Percentiles rank a stretch among this genome's conserved stretches.
Evolutionary conservation across 2,329 filamentous ascomycete genomes (phyloP).

Genomic region (Diplocarpon rosae): DNA sequence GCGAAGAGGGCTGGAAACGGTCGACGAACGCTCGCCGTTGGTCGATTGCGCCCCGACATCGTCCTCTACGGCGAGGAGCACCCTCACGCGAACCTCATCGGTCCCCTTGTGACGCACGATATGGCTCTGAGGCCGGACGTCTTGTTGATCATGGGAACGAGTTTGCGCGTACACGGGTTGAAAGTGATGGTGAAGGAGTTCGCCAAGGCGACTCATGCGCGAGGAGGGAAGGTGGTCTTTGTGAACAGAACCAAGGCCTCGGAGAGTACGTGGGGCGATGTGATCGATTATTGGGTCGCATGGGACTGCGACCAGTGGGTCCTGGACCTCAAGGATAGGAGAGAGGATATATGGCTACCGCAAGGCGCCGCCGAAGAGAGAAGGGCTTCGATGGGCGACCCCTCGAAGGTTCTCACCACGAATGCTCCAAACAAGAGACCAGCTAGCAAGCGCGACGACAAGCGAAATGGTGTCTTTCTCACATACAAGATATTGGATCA

Average conservation of each 20-base stretch:
- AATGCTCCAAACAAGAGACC: slow-evolving; percentile 11
- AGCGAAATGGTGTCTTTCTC: slow-evolving; percentile 22
- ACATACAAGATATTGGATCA: slow-evolving; percentile 24
- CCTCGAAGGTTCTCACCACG: background rate
- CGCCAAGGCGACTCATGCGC: slow-evolving; percentile 55
- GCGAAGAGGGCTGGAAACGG: slow-evolving; percentile 52
- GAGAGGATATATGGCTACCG: slow-evolving; percentile 25
- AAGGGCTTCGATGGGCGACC: slow-evolving; percentile 7
- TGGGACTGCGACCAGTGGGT: slow-evolving; percentile 72
- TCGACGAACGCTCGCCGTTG: slow-evolving; percentile 55
- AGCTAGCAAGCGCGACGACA: slow-evolving; percentile 22
- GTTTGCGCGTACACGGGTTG: slow-evolving; percentile 58
- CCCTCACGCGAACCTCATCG: slow-evolving; percentile 56
- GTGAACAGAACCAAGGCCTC: slow-evolving; percentile 63
- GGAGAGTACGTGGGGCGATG: slow-evolving; percentile 60
- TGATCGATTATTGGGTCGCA: slow-evolving; percentile 64
- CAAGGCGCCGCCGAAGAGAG: slow-evolving; percentile 14
- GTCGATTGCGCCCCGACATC: slow-evolving; percentile 59
- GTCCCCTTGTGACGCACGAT: slow-evolving; percentile 57
- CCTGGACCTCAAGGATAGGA: slow-evolving; percentile 37
- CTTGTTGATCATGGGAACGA: slow-evolving; percentile 60
- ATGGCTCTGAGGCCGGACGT: slow-evolving; percentile 53
- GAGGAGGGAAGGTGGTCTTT: slow-evolving; percentile 58
- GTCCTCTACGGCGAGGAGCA: slow-evolving; percentile 67
- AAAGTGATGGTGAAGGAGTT: slow-evolving; percentile 63